Percentiles rank a stretch among this genome's conserved stretches.
These are phyloP conservation scores for Crinitomyces ghanaensis DNA, from an alignment of 805 yeast genomes.

Conservation along the genomic window DNA sequence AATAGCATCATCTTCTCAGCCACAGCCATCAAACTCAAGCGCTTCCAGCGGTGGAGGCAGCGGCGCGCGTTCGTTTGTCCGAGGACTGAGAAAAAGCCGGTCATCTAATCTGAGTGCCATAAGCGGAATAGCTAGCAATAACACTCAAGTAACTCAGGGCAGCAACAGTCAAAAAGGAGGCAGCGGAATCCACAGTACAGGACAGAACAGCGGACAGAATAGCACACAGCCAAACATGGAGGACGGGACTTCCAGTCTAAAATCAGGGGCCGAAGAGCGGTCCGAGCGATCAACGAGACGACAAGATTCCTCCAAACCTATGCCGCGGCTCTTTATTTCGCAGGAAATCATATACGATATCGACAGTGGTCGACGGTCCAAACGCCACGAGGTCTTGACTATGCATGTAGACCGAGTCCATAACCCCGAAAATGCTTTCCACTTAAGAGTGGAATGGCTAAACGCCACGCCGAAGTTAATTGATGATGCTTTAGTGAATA, in stretches of 20 bases:
- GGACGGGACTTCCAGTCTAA: constrained; percentile 6
- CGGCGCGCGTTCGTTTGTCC: neutral
- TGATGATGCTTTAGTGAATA: constrained; percentile 63
- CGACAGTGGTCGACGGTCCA: constrained; percentile 62
- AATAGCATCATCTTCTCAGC: neutral
- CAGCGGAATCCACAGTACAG: neutral
- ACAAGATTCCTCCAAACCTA: too few species aligned
- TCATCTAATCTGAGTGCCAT: neutral
- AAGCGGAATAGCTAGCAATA: neutral
- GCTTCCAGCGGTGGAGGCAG: too few species aligned
- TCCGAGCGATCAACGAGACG: neutral
- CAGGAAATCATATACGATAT: constrained; percentile 57
- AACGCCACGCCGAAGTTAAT: constrained; percentile 76
- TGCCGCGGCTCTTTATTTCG: constrained; percentile 33
- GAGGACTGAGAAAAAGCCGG: neutral
- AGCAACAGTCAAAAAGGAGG: neutral
- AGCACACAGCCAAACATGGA: too few species aligned
- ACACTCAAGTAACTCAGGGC: neutral
- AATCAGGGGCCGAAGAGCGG: constrained; percentile 3
- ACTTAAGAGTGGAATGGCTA: constrained; percentile 84
- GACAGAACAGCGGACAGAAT: neutral
- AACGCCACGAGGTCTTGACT: constrained; percentile 62
- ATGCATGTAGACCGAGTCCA: constrained; percentile 89
- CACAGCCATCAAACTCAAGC: too few species aligned
- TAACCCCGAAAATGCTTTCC: constrained; percentile 91